Base-by-base conservation (phyloP, 2,329 filamentous ascomycete species). In the Fusarium longipes region DNA sequence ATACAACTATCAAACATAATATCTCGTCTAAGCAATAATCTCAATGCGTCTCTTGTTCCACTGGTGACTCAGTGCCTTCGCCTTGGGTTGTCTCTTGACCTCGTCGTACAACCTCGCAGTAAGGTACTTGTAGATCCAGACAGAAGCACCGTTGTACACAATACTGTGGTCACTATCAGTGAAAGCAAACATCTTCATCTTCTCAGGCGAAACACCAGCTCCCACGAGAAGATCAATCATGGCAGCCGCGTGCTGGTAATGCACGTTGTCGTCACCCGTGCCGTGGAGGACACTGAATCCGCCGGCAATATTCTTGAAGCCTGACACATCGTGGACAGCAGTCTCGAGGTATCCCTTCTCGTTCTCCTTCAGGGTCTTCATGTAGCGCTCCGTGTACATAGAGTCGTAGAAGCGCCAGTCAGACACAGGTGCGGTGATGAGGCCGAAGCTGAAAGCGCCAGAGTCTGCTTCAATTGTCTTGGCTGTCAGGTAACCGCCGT, bases 391-490 rank as follows among this genome's bases (percentile, higher is more conserved):
- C 0, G 89, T 91, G 75, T 91, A 92, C 81, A 91, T 86, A 55
- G 83, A 85, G 75, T 92, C 89, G 76, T 92, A 92, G 78, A 91
- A 87, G 2, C 88, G 84, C 87, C 88, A 91, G 77, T 92, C 89
- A 3, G 82, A 83, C 1, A 91, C 88, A 0, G 89, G 89, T 0
- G 89, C 89, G 0, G 87, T 88, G 68, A 89, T 87, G 11, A 91
- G 76, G 0, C 83, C 89, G 9, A 89, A 83, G 0, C 86, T 84
- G 75, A 92, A 91, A 17, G 84, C 83, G 2, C 84, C 86, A 18
- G 85, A 86, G 74, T 87, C 80, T 0, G 82, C 80, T 72, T 92
- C 89, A 9, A 92, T 79, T 0, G 90, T 88, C 78, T 92, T 92
- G 50, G 87, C 80, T 0, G 87, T 83, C 2, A 92, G 81, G 70